These are phyloP conservation scores for Fusarium acutatum DNA, from an alignment of 2,329 filamentous ascomycete species.

Conservation along the genomic window DNA sequence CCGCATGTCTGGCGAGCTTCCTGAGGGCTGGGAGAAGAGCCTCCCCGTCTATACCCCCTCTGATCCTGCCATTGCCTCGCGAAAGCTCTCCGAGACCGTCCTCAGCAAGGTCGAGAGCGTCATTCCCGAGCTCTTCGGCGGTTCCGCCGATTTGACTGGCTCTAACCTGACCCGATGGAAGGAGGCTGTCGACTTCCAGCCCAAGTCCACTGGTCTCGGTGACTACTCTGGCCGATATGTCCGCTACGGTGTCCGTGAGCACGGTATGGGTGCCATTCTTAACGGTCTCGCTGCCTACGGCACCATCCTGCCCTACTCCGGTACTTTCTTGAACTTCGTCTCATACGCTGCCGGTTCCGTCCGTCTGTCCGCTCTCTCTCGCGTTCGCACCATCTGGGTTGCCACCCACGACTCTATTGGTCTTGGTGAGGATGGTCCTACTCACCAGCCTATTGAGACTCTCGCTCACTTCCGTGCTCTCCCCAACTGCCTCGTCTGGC, in stretches of 20 bases:
- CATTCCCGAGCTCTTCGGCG: slow-evolving; percentile 91
- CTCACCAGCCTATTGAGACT: slow-evolving; percentile 98
- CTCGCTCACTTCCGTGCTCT: slow-evolving; percentile 98
- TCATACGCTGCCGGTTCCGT: slow-evolving; percentile 96
- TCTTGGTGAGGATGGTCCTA: slow-evolving; percentile 97
- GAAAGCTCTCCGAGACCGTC: slow-evolving; percentile 96
- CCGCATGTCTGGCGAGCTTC: slow-evolving; percentile 82
- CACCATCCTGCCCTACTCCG: slow-evolving; percentile 89
- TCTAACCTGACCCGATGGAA: slow-evolving; percentile 99
- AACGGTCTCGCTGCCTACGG: slow-evolving; percentile 97
- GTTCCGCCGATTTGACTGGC: slow-evolving; percentile 96
- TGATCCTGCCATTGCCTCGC: slow-evolving; percentile 86
- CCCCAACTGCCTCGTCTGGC: slow-evolving; percentile 99
- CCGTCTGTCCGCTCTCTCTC: slow-evolving; percentile 91
- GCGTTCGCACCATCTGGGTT: slow-evolving; percentile 91
- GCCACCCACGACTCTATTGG: slow-evolving; percentile 99
- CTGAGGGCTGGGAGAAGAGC: slow-evolving; percentile 94
- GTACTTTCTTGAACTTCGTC: slow-evolving; percentile 99
- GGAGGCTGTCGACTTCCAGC: slow-evolving; percentile 96
- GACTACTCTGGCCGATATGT: slow-evolving; percentile 92
- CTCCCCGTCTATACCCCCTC: slow-evolving; percentile 89
- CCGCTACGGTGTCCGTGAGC: slow-evolving; percentile 91
- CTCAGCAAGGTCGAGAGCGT: slow-evolving; percentile 85
- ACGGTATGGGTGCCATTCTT: slow-evolving; percentile 91
- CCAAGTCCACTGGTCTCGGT: slow-evolving; percentile 83